These are phyloP conservation scores for Priceomyces castillae DNA, from an alignment of 805 yeast species.

Conservation along the genomic window DNA sequence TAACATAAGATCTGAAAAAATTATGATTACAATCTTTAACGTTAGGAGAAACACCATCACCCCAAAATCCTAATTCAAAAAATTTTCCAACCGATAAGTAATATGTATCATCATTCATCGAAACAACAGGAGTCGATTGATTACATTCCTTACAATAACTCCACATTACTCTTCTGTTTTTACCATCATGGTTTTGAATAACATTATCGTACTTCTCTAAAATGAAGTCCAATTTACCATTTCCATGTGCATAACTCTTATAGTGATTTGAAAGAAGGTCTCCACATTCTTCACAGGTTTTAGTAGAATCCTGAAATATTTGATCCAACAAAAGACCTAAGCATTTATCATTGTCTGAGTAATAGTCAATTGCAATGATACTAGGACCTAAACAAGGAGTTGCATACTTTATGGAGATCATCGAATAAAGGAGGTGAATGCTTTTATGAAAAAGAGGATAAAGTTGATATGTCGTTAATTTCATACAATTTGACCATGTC, in stretches of 20 bases:
- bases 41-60: constrained; percentile 25
- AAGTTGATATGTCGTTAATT: constrained; percentile 35
- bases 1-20: constrained; percentile 74
- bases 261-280: constrained; percentile 69
- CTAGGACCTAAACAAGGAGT: constrained; percentile 95
- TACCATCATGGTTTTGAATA: constrained; percentile 21
- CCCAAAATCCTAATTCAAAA: constrained; percentile 81
- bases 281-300: constrained; percentile 78
- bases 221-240: constrained; percentile 74
- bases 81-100: constrained; percentile 92
- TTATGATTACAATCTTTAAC: constrained; percentile 66
- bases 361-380: constrained; percentile 77
- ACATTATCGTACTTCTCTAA: constrained; percentile 50
- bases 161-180: constrained; percentile 76
- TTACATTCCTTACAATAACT: constrained; percentile 82
- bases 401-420: constrained; percentile 78
- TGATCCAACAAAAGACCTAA: constrained; percentile 88
- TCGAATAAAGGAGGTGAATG: constrained; percentile 73
- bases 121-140: constrained; percentile 68
- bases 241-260: constrained; percentile 84
- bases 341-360: constrained; percentile 87
- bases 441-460: constrained; percentile 64
- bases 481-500: constrained; percentile 42
- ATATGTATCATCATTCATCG: constrained; percentile 85
- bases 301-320: constrained; percentile 62